Conservation (phyloP, 768 basidiomycete genomes). For the Hysterangium stoloniferum region DNA sequence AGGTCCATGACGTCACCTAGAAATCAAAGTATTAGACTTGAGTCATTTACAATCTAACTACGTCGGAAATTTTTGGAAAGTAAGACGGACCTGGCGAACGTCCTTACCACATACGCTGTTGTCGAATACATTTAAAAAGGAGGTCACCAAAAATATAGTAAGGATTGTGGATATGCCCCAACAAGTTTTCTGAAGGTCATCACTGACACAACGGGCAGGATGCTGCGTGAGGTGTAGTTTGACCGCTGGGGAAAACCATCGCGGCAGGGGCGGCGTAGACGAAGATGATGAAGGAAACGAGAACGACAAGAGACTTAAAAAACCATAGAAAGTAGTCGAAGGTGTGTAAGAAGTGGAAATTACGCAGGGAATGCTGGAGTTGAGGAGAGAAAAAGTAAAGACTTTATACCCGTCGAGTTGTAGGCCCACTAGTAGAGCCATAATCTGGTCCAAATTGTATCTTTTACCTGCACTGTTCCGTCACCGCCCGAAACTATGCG, state of each 20-base stretch:
- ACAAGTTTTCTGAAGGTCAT: conserved; percentile 11
- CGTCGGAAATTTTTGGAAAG: conserved; percentile 14
- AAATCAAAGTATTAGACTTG: background rate
- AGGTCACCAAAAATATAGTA: background rate
- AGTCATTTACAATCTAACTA: background rate
- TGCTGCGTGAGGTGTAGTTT: background rate
- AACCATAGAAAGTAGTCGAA: too few relatives aligned
- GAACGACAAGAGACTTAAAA: conserved; percentile 2
- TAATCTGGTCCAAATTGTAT: too few relatives aligned
- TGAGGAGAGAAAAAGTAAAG: too few relatives aligned
- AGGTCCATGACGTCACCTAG: conserved; percentile 8
- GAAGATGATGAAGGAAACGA: background rate
- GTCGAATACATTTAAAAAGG: conserved; percentile 9
- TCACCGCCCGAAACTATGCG: too few relatives aligned
- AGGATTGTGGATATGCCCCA: background rate
- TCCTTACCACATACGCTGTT: conserved; percentile 26
- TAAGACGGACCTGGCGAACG: conserved; percentile 22
- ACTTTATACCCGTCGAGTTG: too few relatives aligned
- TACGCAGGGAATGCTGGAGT: too few relatives aligned
- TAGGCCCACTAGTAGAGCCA: too few relatives aligned
- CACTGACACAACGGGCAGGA: conserved; percentile 10
- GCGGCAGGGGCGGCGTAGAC: conserved; percentile 7
- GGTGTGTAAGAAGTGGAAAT: too few relatives aligned
- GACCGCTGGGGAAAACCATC: conserved; percentile 6
- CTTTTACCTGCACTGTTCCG: too few relatives aligned